A percentile compares a stretch with the other conserved stretches of the same genome.
phyloP scores from a whole-genome alignment of 352 stramenopile genomes.

The Globisporangium viniferum region DNA sequence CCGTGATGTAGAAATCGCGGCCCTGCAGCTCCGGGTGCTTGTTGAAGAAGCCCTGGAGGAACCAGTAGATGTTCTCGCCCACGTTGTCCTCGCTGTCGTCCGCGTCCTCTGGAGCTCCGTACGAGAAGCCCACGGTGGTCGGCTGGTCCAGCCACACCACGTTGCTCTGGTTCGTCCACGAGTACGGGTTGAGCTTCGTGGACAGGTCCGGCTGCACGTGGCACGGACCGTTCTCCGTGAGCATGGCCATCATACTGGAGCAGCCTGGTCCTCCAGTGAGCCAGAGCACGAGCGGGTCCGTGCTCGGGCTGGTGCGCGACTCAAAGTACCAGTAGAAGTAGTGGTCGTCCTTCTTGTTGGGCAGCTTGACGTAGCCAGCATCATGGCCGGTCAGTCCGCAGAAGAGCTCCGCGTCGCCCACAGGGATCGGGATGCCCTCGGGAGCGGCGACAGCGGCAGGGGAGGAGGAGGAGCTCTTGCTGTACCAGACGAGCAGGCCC shows the following conservation, averaged over 20 bases:
- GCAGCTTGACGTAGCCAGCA: constrained; percentile 33
- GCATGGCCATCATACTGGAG: not conserved
- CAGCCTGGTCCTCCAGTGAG: constrained; percentile 27
- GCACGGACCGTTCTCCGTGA: not conserved
- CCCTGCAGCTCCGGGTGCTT: constrained; percentile 39
- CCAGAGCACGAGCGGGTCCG: constrained; percentile 38
- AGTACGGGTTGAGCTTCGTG: too few species aligned
- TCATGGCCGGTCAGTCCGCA: constrained; percentile 28
- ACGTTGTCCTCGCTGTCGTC: constrained; percentile 27
- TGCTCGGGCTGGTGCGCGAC: constrained; percentile 22
- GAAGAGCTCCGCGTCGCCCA: constrained; percentile 15
- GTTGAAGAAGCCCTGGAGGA: constrained; percentile 51
- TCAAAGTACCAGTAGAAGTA: constrained; percentile 61
- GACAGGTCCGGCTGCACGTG: not conserved
- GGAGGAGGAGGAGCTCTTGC: not conserved
- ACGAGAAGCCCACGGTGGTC: constrained; percentile 16
- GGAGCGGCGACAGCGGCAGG: not conserved
- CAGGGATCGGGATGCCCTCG: constrained; percentile 6
- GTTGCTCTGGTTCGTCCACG: too few species aligned
- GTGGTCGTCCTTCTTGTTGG: constrained; percentile 33
- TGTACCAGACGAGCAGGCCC: constrained; percentile 15
- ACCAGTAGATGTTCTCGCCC: constrained; percentile 50
- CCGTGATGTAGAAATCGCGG: constrained; percentile 45
- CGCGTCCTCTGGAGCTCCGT: constrained; percentile 21
- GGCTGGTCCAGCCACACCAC: not conserved